A percentile compares a stretch with the other conserved stretches of the same genome.
These are phyloP conservation scores for Hypoxylon fragiforme DNA, from an alignment of 495 filamentous ascomycete species.

Conservation along the genomic window DNA sequence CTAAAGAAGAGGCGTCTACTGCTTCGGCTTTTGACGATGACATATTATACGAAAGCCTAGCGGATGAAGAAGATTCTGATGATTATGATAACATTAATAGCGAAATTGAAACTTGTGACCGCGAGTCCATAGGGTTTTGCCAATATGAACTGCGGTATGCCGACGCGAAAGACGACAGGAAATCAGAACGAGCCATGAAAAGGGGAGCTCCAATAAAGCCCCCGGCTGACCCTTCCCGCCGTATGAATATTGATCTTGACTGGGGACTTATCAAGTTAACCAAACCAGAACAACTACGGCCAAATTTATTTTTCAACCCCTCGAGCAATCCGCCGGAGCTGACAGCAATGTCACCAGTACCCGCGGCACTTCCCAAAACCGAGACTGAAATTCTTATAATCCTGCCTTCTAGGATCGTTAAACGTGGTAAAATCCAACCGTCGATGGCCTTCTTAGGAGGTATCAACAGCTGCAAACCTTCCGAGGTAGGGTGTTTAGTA, in stretches of 20 bases:
- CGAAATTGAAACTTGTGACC: too few relatives aligned
- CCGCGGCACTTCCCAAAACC: not conserved
- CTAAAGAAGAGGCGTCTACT: too few relatives aligned
- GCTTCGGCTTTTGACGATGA: too few relatives aligned
- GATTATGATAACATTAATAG: not conserved
- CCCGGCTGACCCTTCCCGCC: not conserved
- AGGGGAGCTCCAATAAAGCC: too few relatives aligned
- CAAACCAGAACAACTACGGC: not conserved
- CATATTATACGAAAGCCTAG: not conserved
- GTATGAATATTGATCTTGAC: not conserved
- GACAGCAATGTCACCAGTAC: not conserved
- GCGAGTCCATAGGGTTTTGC: too few relatives aligned
- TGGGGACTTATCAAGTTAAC: not conserved
- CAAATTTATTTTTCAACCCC: not conserved
- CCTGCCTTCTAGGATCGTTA: not conserved
- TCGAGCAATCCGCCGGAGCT: not conserved
- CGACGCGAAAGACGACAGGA: not conserved
- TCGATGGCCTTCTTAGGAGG: conserved; percentile 3
- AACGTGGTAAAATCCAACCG: not conserved
- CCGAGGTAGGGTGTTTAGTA: not conserved
- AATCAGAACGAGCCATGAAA: too few relatives aligned
- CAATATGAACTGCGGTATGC: too few relatives aligned
- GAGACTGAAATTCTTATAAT: not conserved
- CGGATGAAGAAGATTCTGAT: not conserved
- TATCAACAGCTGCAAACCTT: not conserved